Percentiles rank a stretch among this genome's conserved stretches.
phyloP scores from a whole-genome alignment of 2,329 filamentous ascomycete genomes.

The Colletotrichum sp. region DNA sequence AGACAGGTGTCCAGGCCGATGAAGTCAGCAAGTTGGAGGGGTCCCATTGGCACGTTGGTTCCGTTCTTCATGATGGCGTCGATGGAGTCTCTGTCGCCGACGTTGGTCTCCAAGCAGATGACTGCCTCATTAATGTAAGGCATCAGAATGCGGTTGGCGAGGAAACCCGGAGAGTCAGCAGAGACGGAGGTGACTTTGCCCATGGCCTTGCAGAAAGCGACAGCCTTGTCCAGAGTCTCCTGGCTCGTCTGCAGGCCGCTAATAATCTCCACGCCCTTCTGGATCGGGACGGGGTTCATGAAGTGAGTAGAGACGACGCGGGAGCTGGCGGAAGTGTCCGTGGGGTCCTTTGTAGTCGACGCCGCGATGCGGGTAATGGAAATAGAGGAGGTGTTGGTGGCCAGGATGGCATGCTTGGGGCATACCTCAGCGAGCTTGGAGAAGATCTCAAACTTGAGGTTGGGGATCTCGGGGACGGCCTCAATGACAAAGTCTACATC shows the following conservation, averaged over 20 bases:
- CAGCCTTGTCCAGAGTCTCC: conserved; percentile 79
- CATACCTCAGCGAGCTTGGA: conserved; percentile 80
- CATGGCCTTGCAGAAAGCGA: conserved; percentile 89
- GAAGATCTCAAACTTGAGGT: conserved; percentile 90
- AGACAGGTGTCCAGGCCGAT: conserved; percentile 97
- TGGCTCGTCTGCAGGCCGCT: conserved; percentile 89
- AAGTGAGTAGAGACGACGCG: conserved; percentile 96
- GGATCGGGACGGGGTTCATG: conserved; percentile 98
- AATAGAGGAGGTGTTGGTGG: conserved; percentile 98
- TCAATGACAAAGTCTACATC: conserved; percentile 97
- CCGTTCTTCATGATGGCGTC: conserved; percentile 99
- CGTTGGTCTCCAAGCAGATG: conserved; percentile 92
- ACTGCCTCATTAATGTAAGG: conserved; percentile 99
- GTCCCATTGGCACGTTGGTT: conserved; percentile 98
- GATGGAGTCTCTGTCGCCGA: conserved; percentile 89
- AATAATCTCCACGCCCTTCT: conserved; percentile 98
- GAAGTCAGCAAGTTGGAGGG: conserved; percentile 91
- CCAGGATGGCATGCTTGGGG: conserved; percentile 84
- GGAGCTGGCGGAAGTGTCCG: conserved; percentile 79
- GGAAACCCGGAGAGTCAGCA: conserved; percentile 89
- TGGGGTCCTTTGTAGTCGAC: conserved; percentile 79
- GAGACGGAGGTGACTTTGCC: conserved; percentile 90
- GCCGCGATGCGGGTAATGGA: conserved; percentile 96
- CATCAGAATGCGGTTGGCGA: conserved; percentile 97
- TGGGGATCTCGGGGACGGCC: conserved; percentile 90